phyloP scores from a whole-genome alignment of 2,329 filamentous ascomycete species.

The Fusarium piperis region DNA sequence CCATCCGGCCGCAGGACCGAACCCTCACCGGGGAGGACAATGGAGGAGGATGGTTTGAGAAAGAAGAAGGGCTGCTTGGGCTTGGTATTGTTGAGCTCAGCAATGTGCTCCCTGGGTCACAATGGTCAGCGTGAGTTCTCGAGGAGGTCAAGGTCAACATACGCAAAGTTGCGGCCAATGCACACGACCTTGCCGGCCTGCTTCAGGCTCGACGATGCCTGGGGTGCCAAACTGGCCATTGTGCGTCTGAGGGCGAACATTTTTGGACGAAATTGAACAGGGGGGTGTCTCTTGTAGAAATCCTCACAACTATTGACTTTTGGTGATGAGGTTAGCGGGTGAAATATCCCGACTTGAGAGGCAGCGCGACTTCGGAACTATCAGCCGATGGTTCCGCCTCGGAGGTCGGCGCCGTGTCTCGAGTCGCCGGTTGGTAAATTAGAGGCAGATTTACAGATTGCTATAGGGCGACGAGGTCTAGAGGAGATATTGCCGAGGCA shows the following conservation, averaged over 20 bases:
- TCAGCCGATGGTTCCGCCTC: slow-evolving; percentile 39
- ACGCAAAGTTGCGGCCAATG: slow-evolving; percentile 97
- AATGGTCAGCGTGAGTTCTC: slow-evolving; percentile 15
- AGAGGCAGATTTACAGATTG: not conserved
- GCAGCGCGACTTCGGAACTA: slow-evolving; percentile 31
- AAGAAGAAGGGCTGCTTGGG: slow-evolving; percentile 99
- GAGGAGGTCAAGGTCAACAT: slow-evolving; percentile 46
- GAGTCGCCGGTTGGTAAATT: slow-evolving; percentile 7
- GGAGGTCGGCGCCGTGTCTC: slow-evolving; percentile 33
- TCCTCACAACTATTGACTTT: not conserved
- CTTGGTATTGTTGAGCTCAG: slow-evolving; percentile 85
- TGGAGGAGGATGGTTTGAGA: slow-evolving; percentile 89
- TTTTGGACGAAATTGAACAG: slow-evolving; percentile 9
- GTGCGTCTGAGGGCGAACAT: slow-evolving; percentile 52
- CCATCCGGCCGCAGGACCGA: slow-evolving; percentile 85
- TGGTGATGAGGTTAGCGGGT: not conserved
- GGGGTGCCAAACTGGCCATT: slow-evolving; percentile 52
- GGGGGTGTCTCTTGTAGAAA: not conserved
- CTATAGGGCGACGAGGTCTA: not conserved
- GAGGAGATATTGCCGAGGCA: not conserved
- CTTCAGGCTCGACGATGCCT: slow-evolving; percentile 56
- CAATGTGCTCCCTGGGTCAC: slow-evolving; percentile 80
- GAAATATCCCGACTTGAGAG: not conserved
- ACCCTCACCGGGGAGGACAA: slow-evolving; percentile 81
- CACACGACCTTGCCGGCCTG: slow-evolving; percentile 83